phyloP scores from a whole-genome alignment of 2,329 filamentous ascomycete genomes.

The Nemania sp. region DNA sequence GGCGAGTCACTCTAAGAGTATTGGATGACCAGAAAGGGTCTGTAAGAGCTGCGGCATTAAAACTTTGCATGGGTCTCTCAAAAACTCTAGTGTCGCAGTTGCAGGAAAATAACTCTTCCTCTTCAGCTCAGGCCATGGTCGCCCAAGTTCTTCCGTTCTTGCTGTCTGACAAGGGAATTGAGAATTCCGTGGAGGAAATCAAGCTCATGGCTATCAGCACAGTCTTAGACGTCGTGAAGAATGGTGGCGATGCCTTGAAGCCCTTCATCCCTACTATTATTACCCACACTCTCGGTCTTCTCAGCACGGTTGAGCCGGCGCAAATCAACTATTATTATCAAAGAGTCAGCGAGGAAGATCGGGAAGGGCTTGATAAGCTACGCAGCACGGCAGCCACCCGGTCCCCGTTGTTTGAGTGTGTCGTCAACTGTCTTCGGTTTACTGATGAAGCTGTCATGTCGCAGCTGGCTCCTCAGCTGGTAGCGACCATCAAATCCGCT shows the following conservation, averaged over 20 bases:
- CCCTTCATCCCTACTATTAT: conserved; percentile 83
- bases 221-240: conserved; percentile 87
- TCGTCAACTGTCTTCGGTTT: conserved; percentile 85
- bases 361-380: conserved; percentile 88
- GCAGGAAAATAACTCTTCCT: conserved; percentile 73
- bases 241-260: conserved; percentile 76
- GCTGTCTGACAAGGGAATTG: conserved; percentile 83
- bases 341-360: conserved; percentile 82
- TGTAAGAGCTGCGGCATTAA: conserved; percentile 79
- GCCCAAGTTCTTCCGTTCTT: conserved; percentile 88
- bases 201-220: conserved; percentile 82
- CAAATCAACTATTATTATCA: conserved; percentile 91
- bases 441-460: conserved; percentile 80
- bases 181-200: conserved; percentile 86
- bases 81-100: conserved; percentile 84
- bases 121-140: conserved; percentile 78
- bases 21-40: conserved; percentile 95
- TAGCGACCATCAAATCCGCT: conserved; percentile 79
- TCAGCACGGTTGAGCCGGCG: conserved; percentile 88
- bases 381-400: conserved; percentile 79
- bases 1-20: conserved; percentile 84
- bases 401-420: conserved; percentile 89
- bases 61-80: conserved; percentile 81
- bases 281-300: conserved; percentile 76
- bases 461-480: conserved; percentile 71